These are phyloP conservation scores for Elsinoe ampelina DNA, from an alignment of 2,329 filamentous ascomycete species.

Conservation along the genomic window DNA sequence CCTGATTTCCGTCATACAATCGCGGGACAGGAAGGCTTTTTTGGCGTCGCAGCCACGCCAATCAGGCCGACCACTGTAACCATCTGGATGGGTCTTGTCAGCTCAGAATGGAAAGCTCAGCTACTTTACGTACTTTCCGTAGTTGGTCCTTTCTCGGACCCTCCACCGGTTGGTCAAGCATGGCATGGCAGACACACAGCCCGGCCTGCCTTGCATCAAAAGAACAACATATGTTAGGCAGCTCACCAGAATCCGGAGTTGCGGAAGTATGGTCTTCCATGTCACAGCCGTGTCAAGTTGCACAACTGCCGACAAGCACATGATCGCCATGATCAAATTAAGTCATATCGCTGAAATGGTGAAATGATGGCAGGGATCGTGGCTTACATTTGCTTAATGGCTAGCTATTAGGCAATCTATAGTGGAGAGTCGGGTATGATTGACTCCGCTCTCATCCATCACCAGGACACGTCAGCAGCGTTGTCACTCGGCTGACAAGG, in stretches of 20 bases:
- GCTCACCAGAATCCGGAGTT: not conserved
- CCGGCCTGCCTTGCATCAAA: not conserved
- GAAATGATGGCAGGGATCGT: constrained; percentile 6
- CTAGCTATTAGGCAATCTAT: constrained; percentile 11
- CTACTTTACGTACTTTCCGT: not conserved
- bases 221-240: not conserved
- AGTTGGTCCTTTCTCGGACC: not conserved
- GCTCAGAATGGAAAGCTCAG: not conserved
- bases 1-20: not conserved
- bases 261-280: constrained; percentile 1
- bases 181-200: not conserved
- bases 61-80: not conserved
- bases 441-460: not conserved
- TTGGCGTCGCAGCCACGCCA: not conserved
- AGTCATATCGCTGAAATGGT: not conserved
- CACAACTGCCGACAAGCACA: constrained; percentile 3
- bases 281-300: constrained; percentile 1
- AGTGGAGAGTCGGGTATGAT: not conserved
- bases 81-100: not conserved
- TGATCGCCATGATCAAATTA: not conserved
- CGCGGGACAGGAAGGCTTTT: not conserved
- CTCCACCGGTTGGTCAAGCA: not conserved
- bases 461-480: not conserved
- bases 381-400: not conserved
- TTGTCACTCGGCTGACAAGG: not conserved